Conservation (phyloP, 257 asterid genomes). For the Henckelia pumila region DNA sequence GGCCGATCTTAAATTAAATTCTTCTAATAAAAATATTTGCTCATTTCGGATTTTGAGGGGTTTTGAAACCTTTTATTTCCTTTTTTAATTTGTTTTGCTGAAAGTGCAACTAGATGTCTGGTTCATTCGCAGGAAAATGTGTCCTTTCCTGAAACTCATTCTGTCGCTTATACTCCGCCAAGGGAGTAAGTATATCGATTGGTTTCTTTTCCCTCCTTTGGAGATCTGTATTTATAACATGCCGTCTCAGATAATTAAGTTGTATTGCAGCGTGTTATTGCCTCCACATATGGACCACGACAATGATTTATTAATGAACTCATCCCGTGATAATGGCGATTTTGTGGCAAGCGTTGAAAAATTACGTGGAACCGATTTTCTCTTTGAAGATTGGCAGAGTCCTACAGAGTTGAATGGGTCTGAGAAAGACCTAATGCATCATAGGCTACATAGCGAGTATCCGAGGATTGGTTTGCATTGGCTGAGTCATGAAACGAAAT, state of each 20-base stretch:
- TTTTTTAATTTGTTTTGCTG: constrained; percentile 2
- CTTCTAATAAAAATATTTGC: not conserved
- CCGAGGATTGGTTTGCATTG: constrained; percentile 9
- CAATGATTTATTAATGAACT: constrained; percentile 17
- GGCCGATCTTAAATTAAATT: no score
- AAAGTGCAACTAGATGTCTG: constrained; percentile 20
- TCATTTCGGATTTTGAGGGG: not conserved
- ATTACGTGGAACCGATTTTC: constrained; percentile 37
- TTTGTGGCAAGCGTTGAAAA: constrained; percentile 37
- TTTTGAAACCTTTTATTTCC: not conserved
- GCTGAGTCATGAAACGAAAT: constrained; percentile 24
- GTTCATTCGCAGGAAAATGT: constrained; percentile 32
- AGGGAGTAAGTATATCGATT: constrained; percentile 56
- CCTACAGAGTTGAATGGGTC: constrained; percentile 43
- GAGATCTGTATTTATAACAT: not conserved
- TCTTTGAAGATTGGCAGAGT: constrained; percentile 52
- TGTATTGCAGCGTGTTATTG: constrained; percentile 56
- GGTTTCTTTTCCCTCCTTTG: not conserved
- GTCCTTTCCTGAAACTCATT: constrained; percentile 33
- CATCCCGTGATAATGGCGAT: constrained; percentile 26
- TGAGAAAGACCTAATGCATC: constrained; percentile 35
- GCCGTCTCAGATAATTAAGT: constrained; percentile 14
- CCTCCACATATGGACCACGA: constrained; percentile 35
- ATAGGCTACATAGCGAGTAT: constrained; percentile 27
- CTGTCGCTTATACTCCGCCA: constrained; percentile 48